Conservation (phyloP, 129 eudicot genomes). For the Cynara cardunculus region DNA sequence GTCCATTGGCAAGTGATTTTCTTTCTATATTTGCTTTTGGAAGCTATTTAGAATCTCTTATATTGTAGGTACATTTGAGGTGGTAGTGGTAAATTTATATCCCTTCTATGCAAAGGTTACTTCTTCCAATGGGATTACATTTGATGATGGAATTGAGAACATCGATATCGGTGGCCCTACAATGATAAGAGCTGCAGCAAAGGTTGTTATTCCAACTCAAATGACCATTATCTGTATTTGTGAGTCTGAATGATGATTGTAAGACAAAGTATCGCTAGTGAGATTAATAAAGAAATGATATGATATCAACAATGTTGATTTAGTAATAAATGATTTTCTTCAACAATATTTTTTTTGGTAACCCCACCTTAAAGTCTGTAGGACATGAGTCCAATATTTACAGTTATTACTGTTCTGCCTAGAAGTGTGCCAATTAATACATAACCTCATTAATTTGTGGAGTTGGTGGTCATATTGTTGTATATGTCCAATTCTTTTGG, state of each 20-base stretch:
- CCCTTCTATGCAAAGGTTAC: slow-evolving; percentile 92
- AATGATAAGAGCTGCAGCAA: slow-evolving; percentile 99
- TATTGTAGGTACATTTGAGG: slow-evolving; percentile 76
- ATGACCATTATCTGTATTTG: background rate
- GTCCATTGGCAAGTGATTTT: background rate
- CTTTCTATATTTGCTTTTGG: background rate
- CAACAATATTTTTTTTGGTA: background rate
- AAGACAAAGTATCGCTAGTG: background rate
- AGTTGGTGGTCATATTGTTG: background rate
- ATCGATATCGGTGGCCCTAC: slow-evolving; percentile 99
- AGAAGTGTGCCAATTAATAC: background rate
- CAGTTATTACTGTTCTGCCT: too few relatives aligned
- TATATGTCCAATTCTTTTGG: too few relatives aligned
- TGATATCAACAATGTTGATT: background rate
- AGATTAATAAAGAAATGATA: background rate
- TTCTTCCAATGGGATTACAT: slow-evolving; percentile 51
- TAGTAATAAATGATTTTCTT: background rate
- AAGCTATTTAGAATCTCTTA: background rate
- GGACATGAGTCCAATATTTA: background rate
- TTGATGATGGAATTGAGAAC: slow-evolving; percentile 95
- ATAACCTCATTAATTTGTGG: background rate
- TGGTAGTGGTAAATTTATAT: slow-evolving; percentile 90
- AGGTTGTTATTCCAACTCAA: slow-evolving; percentile 42
- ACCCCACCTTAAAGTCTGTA: background rate
- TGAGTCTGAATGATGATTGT: background rate